Base-by-base conservation (phyloP, 1,284 basidiomycete genomes). In the Takashimella koratensis region DNA sequence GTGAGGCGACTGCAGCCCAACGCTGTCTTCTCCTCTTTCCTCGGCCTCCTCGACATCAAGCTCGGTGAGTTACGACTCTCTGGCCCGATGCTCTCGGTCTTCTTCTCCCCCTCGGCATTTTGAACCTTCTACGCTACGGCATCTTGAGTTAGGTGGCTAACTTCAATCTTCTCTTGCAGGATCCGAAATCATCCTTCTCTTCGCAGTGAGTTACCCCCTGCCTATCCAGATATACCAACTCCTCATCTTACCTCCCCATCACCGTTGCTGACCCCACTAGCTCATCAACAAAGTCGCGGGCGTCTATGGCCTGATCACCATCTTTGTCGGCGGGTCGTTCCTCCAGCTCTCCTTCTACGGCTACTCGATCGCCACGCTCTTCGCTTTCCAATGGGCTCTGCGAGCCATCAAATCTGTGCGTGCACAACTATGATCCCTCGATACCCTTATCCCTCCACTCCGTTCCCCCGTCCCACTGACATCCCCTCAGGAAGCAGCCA, bases 281-380 rank as follows among this genome's bases (percentile, higher is more conserved):
- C 80, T 96, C 49, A 82, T 99, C 64, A 98, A 99, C 83, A 99
- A 99, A 78, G 94, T 94, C 50, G 95, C 95, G 13, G 95, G 95
- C 53, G 83, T 98, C 16, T 99, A 97, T 73, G 95, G 95, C 50
- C 84, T 99, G 60, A 86, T 98, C 49, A 92, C 93, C 13, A 82
- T 95, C 59, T 79, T 95, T 62, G 86, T 90, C 44, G 90, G 90
- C 39, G 92, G 91, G 21, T 87, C 90, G 6, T 86, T 93, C 63
- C 84, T 88, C 0, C 95, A 99, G 77, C 81, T 97, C 55, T 87
- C 84, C 73, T 82, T 93, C 68, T 98, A 98, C 76, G 80, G 93
- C 39, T 99, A 99, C 79, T 96, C 91, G 11, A 85, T 88, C 50
- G 75, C 86, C 16, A 90, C 86, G 24, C 84, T 98, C 49, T 80